Conservation (phyloP, 202 grass and related monocot species). For the Bolboschoenoplectus hybrid region DNA sequence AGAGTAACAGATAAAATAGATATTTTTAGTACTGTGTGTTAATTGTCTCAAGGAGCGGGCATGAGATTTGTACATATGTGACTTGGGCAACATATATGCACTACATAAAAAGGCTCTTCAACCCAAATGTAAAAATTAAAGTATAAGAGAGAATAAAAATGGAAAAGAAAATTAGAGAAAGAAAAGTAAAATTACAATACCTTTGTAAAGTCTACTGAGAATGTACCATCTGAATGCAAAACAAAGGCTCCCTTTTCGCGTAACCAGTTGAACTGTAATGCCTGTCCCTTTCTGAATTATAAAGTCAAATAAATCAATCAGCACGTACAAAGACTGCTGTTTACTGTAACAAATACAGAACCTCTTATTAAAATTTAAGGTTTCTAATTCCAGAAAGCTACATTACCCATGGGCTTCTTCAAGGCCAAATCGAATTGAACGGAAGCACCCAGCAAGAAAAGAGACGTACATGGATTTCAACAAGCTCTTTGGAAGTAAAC, state of each 20-base stretch:
- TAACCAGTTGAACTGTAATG: slow-evolving; percentile 96
- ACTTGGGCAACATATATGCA: not conserved
- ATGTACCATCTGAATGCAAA: slow-evolving; percentile 77
- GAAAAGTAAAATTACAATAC: slow-evolving; percentile 41
- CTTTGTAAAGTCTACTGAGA: slow-evolving; percentile 92
- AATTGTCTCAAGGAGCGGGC: not conserved
- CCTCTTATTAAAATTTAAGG: not conserved
- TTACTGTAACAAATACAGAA: slow-evolving; percentile 20
- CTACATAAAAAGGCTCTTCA: not conserved
- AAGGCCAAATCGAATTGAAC: slow-evolving; percentile 85
- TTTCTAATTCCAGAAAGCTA: slow-evolving; percentile 24
- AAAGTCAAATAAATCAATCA: slow-evolving; percentile 31
- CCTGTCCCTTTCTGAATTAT: slow-evolving; percentile 76
- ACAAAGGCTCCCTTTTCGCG: slow-evolving; percentile 83
- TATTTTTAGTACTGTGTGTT: not conserved
- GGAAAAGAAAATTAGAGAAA: not conserved
- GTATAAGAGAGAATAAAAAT: not conserved
- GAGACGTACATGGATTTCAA: slow-evolving; percentile 91
- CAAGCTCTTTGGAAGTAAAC: slow-evolving; percentile 81
- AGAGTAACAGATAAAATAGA: slow-evolving; percentile 13
- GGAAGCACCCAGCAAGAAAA: slow-evolving; percentile 90
- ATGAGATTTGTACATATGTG: slow-evolving; percentile 19
- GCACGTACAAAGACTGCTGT: not conserved
- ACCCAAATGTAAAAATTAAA: not conserved
- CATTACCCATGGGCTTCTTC: slow-evolving; percentile 95